Conservation (phyloP, 768 basidiomycete genomes). For the Xerocomus spinulosus region DNA sequence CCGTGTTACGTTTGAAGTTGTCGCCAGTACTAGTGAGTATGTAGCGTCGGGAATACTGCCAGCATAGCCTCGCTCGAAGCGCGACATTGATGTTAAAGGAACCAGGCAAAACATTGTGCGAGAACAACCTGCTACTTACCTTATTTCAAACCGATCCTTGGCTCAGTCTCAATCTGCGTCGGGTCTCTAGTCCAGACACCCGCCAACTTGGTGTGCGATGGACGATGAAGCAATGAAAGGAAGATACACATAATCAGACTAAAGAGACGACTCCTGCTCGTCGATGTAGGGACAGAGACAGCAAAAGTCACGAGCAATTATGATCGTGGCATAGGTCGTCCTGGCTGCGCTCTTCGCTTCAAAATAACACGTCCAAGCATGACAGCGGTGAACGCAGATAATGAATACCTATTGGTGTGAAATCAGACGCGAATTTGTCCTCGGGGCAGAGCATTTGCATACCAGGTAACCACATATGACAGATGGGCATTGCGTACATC, state of each 20-base stretch:
- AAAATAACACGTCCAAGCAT: slow-evolving; percentile 74
- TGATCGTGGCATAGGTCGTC: slow-evolving; percentile 55
- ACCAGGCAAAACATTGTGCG: slow-evolving; percentile 4
- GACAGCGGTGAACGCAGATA: slow-evolving; percentile 77
- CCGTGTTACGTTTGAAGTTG: too few relatives aligned
- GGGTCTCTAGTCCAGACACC: background rate
- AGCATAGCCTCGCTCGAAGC: too few relatives aligned
- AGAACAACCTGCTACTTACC: slow-evolving; percentile 12
- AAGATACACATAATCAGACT: slow-evolving; percentile 4
- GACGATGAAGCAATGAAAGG: slow-evolving; percentile 1
- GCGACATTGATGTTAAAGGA: too few relatives aligned
- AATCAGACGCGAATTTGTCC: slow-evolving; percentile 13
- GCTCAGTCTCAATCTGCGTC: slow-evolving; percentile 4
- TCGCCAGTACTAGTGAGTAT: too few relatives aligned
- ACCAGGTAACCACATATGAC: slow-evolving; percentile 96
- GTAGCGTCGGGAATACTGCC: too few relatives aligned
- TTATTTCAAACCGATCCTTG: background rate
- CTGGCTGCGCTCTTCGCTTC: slow-evolving; percentile 46
- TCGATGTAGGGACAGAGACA: background rate
- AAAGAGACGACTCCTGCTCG: background rate
- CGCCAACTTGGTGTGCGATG: background rate
- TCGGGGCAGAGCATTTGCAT: slow-evolving; percentile 16
- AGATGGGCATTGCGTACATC: slow-evolving; percentile 92
- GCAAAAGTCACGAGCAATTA: background rate
- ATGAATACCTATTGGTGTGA: slow-evolving; percentile 63